Base-by-base conservation (phyloP, 1,284 basidiomycete genomes). In the Omphalotus olearius region DNA sequence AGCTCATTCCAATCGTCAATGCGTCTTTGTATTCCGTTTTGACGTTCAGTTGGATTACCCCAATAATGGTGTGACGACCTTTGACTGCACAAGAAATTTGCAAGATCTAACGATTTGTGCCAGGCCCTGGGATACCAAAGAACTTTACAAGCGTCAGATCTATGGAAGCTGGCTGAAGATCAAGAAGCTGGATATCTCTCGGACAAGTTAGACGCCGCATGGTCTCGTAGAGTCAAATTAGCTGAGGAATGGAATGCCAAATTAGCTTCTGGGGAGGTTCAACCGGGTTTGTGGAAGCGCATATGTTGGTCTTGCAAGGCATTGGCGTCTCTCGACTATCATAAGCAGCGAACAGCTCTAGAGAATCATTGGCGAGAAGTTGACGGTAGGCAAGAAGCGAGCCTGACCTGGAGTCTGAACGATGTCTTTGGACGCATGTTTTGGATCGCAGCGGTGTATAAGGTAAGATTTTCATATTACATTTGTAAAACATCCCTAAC, bases 351-450 rank as follows among this genome's bases (percentile, higher is more conserved):
- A 48, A 42, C 66, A 51, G 63, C 60, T 4, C 65, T 73, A 9
- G 78, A 82, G 60, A 62, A 66, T 11, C 62, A 66, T 14, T 85
- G 82, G 82, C 69, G 75, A 36, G 65, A 72, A 23, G 70, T 72
- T 6, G 71, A 69, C 39, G 84, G 80, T 0, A 66, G 63, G 52
- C 72, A 71, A 55, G 59, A 73, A 23, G 69, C 83, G 0, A 87
- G 83, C 56, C 66, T 89, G 7, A 73, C 76, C 1, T 79, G 79
- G 77, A 81, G 87, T 11, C 64, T 93, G 46, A 88, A 88, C 62
- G 88, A 91, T 58, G 79, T 80, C 1, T 75, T 93, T 57, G 81
- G 80, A 4, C 68, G 69, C 49, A 70, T 76, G 35, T 88, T 91
- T 66, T 92, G 89, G 89, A 69, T 73, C 23, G 84, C 78, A 39